Evolutionary conservation across 192 early-diverging fungal species (phyloP).

Genomic region (Jimgerdemannia flammicorona): DNA sequence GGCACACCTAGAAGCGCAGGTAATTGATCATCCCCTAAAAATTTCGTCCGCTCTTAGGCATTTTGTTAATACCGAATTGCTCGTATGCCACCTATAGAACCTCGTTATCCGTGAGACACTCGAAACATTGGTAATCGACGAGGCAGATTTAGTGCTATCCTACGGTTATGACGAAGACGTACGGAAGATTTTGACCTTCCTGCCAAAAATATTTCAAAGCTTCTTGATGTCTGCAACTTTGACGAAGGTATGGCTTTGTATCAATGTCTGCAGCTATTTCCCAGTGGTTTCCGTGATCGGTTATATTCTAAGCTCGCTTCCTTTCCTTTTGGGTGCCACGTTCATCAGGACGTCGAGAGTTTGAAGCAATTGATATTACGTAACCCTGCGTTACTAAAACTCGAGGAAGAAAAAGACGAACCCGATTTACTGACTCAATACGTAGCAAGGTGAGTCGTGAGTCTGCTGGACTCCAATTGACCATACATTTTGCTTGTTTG

Average conservation of each 20-base stretch:
- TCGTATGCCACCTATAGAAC: constrained; percentile 10
- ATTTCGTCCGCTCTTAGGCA: not conserved
- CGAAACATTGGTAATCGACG: constrained; percentile 91
- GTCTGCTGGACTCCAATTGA: too few relatives aligned
- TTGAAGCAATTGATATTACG: constrained; percentile 83
- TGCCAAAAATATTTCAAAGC: constrained; percentile 88
- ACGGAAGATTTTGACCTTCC: constrained; percentile 60
- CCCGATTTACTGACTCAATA: constrained; percentile 72
- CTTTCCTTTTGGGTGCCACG: too few relatives aligned
- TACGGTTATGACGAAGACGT: constrained; percentile 95
- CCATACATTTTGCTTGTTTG: too few relatives aligned
- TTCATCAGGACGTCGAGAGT: constrained; percentile 66
- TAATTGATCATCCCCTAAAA: constrained; percentile 30
- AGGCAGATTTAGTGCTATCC: constrained; percentile 91
- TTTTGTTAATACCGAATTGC: too few relatives aligned
- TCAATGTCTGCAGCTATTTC: not conserved
- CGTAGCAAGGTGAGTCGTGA: constrained; percentile 46
- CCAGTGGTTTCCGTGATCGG: not conserved
- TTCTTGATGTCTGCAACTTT: constrained; percentile 95
- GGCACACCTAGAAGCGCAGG: constrained; percentile 63
- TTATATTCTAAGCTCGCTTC: too few relatives aligned
- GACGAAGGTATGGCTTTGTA: constrained; percentile 41
- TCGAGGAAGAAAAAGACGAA: constrained; percentile 74
- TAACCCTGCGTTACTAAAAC: constrained; percentile 76
- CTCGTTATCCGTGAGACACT: constrained; percentile 53